Evolutionary conservation across 176 grass and related monocot genomes (phyloP).

Genomic region (Paspalum vaginatum): DNA sequence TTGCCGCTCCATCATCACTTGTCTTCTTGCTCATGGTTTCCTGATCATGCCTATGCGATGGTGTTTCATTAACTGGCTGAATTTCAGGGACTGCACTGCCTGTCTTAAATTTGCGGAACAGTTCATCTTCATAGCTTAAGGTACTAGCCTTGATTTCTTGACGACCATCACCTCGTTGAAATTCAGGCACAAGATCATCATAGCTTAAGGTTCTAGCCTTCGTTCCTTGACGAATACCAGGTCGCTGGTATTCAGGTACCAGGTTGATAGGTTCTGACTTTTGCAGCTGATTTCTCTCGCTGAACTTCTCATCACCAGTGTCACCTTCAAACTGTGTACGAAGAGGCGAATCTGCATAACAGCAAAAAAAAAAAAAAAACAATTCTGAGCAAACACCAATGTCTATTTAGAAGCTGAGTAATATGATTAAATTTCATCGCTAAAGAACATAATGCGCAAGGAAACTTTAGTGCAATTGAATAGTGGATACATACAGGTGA

Average conservation of each 20-base stretch:
- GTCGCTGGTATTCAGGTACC: not conserved
- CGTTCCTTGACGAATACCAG: not conserved
- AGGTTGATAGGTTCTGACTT: constrained; percentile 4
- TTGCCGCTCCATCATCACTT: not conserved
- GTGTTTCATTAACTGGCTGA: constrained; percentile 36
- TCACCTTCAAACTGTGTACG: not conserved
- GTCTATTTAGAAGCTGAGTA: constrained; percentile 1
- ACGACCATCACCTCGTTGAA: not conserved
- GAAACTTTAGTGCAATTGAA: not conserved
- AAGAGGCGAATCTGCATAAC: constrained; percentile 47
- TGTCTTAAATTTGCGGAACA: constrained; percentile 37
- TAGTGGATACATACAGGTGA: not conserved
- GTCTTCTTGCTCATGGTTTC: constrained; percentile 24
- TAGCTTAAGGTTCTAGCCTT: constrained; percentile 29
- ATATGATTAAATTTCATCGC: constrained; percentile 1
- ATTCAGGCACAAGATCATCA: not conserved
- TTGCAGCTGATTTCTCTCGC: not conserved
- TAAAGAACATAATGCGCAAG: constrained; percentile 19
- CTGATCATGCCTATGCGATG: constrained; percentile 1
- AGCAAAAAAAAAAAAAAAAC: not conserved
- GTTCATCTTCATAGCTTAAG: constrained; percentile 38
- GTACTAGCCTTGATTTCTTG: constrained; percentile 25
- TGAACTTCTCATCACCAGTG: constrained; percentile 6
- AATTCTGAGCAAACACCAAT: constrained; percentile 19
- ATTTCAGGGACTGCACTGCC: constrained; percentile 44